These are phyloP conservation scores for Mallotus nudiflorus DNA, from an alignment of 345 rosid genomes.

Conservation along the genomic window DNA sequence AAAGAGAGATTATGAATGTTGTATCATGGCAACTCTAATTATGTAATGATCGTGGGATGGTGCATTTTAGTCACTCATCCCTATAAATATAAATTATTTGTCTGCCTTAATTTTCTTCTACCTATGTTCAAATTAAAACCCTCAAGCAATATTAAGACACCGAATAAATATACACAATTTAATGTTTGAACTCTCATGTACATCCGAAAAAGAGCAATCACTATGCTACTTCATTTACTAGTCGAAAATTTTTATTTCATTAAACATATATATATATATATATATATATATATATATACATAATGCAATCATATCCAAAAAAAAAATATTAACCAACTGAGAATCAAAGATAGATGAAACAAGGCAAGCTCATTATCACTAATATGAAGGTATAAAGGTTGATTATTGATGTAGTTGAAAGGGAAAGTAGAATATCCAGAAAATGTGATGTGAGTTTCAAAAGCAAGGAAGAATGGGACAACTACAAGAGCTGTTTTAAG, in stretches of 20 bases:
- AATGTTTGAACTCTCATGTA: too few species aligned
- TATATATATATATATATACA: too few species aligned
- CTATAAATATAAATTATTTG: not conserved
- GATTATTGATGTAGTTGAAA: not conserved
- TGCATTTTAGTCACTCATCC: conserved; percentile 16
- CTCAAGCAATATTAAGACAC: not conserved
- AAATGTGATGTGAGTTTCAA: not conserved
- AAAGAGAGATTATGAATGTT: conserved; percentile 10
- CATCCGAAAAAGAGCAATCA: too few species aligned
- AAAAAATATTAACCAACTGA: not conserved
- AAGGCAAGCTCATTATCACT: not conserved
- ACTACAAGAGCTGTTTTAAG: not conserved
- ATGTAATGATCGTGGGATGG: conserved; percentile 13
- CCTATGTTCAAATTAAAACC: too few species aligned
- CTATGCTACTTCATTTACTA: too few species aligned
- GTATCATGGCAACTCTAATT: conserved; percentile 12
- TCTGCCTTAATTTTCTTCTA: not conserved
- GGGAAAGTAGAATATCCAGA: conserved; percentile 24
- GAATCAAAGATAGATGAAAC: not conserved
- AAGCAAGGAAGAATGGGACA: not conserved
- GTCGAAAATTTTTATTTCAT: not conserved
- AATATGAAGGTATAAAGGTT: conserved; percentile 3
- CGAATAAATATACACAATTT: too few species aligned
- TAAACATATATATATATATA: too few species aligned
- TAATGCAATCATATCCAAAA: not conserved